Conservation (phyloP, 768 basidiomycete genomes). For the Rubroboletus pulcherrimus region DNA sequence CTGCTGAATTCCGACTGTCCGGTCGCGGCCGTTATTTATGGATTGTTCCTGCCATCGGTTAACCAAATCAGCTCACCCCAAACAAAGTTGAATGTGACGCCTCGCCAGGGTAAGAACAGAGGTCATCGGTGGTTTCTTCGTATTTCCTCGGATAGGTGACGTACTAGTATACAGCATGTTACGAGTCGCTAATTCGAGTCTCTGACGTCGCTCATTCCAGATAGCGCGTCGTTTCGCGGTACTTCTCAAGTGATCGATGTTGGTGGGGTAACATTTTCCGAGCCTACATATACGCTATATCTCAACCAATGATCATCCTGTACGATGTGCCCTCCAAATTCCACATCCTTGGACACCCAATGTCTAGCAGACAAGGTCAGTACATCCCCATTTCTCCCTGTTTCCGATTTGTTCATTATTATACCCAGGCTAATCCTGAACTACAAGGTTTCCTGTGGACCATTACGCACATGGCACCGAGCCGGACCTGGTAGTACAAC, state of each 20-base stretch:
- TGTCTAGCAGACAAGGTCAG: too few species aligned
- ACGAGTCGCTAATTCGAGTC: neutral
- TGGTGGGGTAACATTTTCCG: too few species aligned
- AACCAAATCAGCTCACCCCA: neutral
- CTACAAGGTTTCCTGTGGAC: conserved; percentile 35
- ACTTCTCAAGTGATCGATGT: too few species aligned
- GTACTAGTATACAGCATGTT: conserved; percentile 10
- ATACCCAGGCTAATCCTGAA: conserved; percentile 65
- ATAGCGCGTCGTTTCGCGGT: too few species aligned
- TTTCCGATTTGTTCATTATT: neutral
- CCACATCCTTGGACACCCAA: too few species aligned
- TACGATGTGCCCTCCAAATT: too few species aligned
- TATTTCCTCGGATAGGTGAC: neutral
- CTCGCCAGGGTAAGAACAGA: conserved; percentile 8
- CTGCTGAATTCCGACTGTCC: neutral
- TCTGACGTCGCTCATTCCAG: too few species aligned
- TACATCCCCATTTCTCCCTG: too few species aligned
- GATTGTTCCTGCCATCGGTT: conserved; percentile 6
- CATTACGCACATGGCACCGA: too few species aligned
- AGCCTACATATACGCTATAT: too few species aligned
- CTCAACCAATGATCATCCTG: too few species aligned
- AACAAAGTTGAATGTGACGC: neutral
- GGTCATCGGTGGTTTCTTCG: conserved; percentile 14
- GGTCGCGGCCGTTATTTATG: neutral
- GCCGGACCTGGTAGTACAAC: too few species aligned